Base-by-base conservation (phyloP, 2,329 filamentous ascomycete species). In the Fusarium devonianum region DNA sequence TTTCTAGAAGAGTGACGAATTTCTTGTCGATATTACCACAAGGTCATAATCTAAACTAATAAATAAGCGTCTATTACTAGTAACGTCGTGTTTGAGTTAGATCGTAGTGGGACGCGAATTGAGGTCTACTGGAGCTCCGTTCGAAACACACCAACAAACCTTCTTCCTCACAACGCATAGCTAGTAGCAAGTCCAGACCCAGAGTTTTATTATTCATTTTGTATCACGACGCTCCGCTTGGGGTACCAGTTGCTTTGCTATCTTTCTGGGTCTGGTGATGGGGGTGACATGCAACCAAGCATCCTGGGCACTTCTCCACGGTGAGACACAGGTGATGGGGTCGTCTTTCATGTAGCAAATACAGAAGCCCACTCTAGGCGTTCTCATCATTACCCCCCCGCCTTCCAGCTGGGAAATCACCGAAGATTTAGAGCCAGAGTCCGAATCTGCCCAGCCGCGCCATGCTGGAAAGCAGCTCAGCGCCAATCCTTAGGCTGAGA, bases 311-410 rank as follows among this genome's bases (percentile, higher is more conserved):
- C 25, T 36, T 19, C 39, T 30, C 12, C 25, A 42, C 21, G 14
- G 49, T 61, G 35, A 61, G 54, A 60, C 54, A 56, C 16, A 56
- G 28, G 38, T 45, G 40, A 50, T 45, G 47, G 38, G 39, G 47
- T 39, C 38, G 38, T 36, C 44, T 33, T 29, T 7, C 22, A 10
- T 40, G 32, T 46, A 46, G 35, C 26, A 12, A 16, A 35, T 34
- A 23, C 44, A 47, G 17, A 17, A 36, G 45, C 32, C 45, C 39
- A 25, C 32, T 18, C 32, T 35, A 55, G 51, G 52, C 52, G 33
- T n/a, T n/a, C n/a, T n/a, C n/a, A n/a, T n/a, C 40, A 56, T 41
- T 54, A 19, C 9, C 17, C 10, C 18, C 28, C 32, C 52, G 47
- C 23, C 47, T 37, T 41, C 26, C 4, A 14, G 28, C 37, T 34